Evolutionary conservation across 2,329 filamentous ascomycete genomes (phyloP), one percentile per base, ranked within the genome.

Genomic region (Coniochaeta sp.): DNA sequence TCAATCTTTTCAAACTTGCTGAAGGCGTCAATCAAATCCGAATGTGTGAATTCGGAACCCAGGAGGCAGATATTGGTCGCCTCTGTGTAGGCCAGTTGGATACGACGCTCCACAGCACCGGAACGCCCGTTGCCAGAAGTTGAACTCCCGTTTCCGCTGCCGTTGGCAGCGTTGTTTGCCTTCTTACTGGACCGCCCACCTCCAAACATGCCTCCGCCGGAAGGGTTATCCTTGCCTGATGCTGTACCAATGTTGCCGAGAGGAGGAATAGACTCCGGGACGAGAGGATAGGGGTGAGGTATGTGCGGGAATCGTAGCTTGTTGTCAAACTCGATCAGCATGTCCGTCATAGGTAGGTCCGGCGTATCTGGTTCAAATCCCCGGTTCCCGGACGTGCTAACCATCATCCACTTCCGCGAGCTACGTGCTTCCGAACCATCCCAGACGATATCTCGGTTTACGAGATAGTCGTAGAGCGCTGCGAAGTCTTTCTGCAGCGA

Each of bases 391-490:
- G 72, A 74, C 61, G 75, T 72, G 40, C 78, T 79, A 19, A 79
- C 77, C 76, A 89, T 85, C 71, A 85, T 81, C 84, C 85, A 88
- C 67, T 88, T 88, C 44, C 85, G 81, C 19, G 81, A 81, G 3
- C 81, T 80, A 0, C 84, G 76, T 55, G 83, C 83, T 67, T 88
- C 85, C 0, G 80, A 81, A 22, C 80, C 80, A 59, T 88, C 85
- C 85, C 87, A 90, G 0, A 81, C 69, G 4, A 89, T 80, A 55
- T 89, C 83, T 5, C 85, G 80, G 69, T 90, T 83, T 17, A 90
- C 87, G 1, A 90, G 74, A 63, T 88, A 89, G 66, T 90, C 87
- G 66, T 90, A 90, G 1, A 90, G 73, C 0, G 84, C 82, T 2
- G 85, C 84, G 65, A 90, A 89, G 64, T 90, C 88, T 34, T 75